Base-by-base conservation (phyloP, 2,329 filamentous ascomycete genomes). In the Nigrospora oryzae region DNA sequence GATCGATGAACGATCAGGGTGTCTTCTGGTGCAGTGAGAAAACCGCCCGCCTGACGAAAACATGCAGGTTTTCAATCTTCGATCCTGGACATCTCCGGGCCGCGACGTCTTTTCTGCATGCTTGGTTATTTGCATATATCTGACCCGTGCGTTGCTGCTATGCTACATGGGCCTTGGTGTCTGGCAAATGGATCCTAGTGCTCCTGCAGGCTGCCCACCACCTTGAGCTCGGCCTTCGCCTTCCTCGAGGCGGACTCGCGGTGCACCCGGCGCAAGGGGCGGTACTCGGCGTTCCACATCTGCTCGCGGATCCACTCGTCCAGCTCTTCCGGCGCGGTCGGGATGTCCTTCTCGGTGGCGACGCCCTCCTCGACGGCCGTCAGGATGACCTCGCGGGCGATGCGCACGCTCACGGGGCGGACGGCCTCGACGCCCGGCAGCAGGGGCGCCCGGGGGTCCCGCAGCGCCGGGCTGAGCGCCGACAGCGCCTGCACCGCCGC, bases 231-330 rank as follows among this genome's bases (percentile, higher is more conserved):
- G 0, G 78, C 80, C 61, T 64, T 81, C 0, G 82, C 83, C 51
- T 70, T 64, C n/a, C 77, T 67, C 40, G 70, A 74, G 1, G 81
- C 81, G 0, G 59, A 61, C 5, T 67, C 63, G 28, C 68, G 63
- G 16, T 68, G 65, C 5, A 88, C 79, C 33, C 71, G 68, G 58
- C 71, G 75, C 52, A 89, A 59, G 1, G 78, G 75, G 23, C 84
- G 64, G 59, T 90, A 91, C 40, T 71, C 72, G 0, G 86, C 74
- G 49, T 84, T 69, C 86, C 86, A 90, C 86, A 90, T 90, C 69
- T 89, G 86, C 65, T 82, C 82, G 23, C 73, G 62, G 47, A 90
- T 81, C 86, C 86, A 91, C 46, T 76, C 75, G 45, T 86, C 80
- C 32, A 88, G 54, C 3, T 79, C 74, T 0, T 56, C 66, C 1